Conservation (phyloP, 2,329 filamentous ascomycete species). For the Zarea fungicola region DNA sequence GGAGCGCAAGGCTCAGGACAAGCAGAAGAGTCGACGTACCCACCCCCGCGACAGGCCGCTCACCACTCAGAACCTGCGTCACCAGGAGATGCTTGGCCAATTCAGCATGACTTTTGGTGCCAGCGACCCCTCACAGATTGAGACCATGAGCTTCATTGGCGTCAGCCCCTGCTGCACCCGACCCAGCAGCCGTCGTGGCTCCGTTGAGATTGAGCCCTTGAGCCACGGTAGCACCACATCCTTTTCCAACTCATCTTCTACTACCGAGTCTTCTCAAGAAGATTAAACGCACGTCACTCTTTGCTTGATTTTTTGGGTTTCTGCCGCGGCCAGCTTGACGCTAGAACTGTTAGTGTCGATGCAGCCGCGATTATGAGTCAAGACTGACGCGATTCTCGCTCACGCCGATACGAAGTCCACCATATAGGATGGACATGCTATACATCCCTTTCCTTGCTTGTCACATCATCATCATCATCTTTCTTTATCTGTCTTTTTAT, state of each 20-base stretch:
- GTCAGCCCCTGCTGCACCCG: constrained; percentile 43
- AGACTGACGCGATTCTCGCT: too few species aligned
- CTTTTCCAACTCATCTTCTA: constrained; percentile 13
- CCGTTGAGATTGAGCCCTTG: constrained; percentile 21
- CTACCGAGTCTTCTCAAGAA: constrained; percentile 11
- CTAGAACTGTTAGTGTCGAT: neutral
- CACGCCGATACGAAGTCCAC: too few species aligned
- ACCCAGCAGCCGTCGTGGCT: constrained; percentile 23
- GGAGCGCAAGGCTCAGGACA: constrained; percentile 16
- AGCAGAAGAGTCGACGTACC: constrained; percentile 15
- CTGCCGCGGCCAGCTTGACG: neutral
- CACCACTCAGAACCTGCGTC: constrained; percentile 39
- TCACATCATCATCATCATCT: neutral
- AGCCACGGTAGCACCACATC: constrained; percentile 20
- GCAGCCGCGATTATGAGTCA: neutral
- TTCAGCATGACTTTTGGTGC: constrained; percentile 44
- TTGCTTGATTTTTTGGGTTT: neutral
- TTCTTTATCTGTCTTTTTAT: neutral
- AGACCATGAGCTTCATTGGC: constrained; percentile 28
- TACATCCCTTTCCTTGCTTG: neutral
- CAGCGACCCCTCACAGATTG: constrained; percentile 27
- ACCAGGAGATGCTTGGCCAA: constrained; percentile 41
- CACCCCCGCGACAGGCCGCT: constrained; percentile 43
- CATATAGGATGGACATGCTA: neutral
- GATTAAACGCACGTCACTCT: neutral